Percentiles rank a stretch among this genome's conserved stretches.
Conservation (phyloP, 2,329 filamentous ascomycete species). For the Fusarium sarcochroum region DNA sequence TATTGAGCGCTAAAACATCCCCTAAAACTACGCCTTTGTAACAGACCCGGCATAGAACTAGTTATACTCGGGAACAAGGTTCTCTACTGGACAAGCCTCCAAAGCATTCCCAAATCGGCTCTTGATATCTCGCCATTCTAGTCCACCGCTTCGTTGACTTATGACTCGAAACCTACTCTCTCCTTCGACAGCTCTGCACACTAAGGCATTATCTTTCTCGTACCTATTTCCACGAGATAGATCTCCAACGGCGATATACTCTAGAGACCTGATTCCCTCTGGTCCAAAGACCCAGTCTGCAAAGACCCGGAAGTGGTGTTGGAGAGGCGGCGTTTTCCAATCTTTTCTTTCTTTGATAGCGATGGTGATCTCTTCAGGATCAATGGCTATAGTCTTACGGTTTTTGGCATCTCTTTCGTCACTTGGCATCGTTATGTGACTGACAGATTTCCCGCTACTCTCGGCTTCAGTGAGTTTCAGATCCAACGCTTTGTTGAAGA, state of each 20-base stretch:
- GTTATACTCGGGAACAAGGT: conserved; percentile 1
- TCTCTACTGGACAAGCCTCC: conserved; percentile 4
- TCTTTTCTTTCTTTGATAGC: background rate
- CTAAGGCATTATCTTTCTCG: background rate
- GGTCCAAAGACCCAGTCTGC: background rate
- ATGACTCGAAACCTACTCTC: background rate
- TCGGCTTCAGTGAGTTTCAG: background rate
- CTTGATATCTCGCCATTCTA: background rate
- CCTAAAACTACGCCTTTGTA: too few species aligned
- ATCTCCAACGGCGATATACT: background rate
- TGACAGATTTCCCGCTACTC: background rate
- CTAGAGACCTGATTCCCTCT: rapidly evolving
- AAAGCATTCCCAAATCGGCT: background rate
- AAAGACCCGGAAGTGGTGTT: background rate
- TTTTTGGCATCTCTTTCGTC: background rate
- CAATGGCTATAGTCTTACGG: rapidly evolving
- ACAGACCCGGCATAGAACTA: background rate
- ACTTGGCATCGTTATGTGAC: background rate
- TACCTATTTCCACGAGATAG: background rate
- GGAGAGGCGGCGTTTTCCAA: background rate
- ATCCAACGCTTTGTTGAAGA: background rate
- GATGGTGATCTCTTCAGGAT: rapidly evolving
- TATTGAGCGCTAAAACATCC: too few species aligned
- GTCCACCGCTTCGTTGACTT: background rate
- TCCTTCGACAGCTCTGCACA: background rate